Conservation (phyloP, 768 basidiomycete species). For the Calocybe cyanea region DNA sequence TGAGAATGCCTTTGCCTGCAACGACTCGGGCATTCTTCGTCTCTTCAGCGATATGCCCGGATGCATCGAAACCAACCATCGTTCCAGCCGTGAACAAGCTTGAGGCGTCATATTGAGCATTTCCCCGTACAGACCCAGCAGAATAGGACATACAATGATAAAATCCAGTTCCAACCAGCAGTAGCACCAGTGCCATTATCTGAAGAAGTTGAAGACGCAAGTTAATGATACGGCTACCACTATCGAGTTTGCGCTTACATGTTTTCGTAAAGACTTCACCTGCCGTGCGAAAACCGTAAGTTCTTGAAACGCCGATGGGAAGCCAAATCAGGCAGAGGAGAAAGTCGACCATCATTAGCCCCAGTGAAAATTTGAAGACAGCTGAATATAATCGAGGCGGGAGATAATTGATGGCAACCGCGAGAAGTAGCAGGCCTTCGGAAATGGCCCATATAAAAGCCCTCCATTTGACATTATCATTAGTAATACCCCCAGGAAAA, state of each 20-base stretch:
- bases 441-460: constrained; percentile 82
- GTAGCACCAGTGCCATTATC: constrained; percentile 90
- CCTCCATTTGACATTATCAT: constrained; percentile 79
- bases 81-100: constrained; percentile 87
- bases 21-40: constrained; percentile 82
- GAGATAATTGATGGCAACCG: constrained; percentile 82
- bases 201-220: constrained; percentile 24
- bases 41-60: constrained; percentile 86
- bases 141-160: constrained; percentile 60
- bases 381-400: constrained; percentile 71
- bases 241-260: constrained; percentile 42
- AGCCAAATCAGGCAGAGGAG: constrained; percentile 88
- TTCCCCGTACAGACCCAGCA: background rate
- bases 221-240: background rate
- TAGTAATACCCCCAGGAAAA: constrained; percentile 75
- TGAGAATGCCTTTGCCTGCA: constrained; percentile 81
- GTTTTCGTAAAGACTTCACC: constrained; percentile 81
- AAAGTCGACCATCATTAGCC: constrained; percentile 81
- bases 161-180: constrained; percentile 86
- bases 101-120: constrained; percentile 1
- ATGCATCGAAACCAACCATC: constrained; percentile 87
- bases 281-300: constrained; percentile 85
- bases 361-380: constrained; percentile 75
- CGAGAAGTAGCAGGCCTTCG: constrained; percentile 63
- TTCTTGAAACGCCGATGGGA: constrained; percentile 83